Conservation (phyloP, 176 grass and related monocot species). For the Cenchrus americanus region DNA sequence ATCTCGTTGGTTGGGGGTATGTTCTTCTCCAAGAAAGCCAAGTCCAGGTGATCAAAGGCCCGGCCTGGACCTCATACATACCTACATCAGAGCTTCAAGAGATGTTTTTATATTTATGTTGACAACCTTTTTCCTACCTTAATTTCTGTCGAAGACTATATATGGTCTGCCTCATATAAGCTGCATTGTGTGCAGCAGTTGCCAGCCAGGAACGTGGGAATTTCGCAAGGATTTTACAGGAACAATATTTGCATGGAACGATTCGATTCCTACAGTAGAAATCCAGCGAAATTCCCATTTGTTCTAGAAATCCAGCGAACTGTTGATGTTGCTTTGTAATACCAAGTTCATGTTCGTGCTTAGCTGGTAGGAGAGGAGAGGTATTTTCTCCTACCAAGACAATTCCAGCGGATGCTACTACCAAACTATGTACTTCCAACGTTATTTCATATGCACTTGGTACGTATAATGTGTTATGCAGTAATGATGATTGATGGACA, state of each 20-base stretch:
- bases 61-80: background rate
- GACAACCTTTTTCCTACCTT: background rate
- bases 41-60: slow-evolving; percentile 44
- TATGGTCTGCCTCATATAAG: slow-evolving; percentile 34
- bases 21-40: slow-evolving; percentile 50
- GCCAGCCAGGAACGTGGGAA: background rate
- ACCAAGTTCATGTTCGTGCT: background rate
- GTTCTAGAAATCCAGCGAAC: background rate
- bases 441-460: too few relatives aligned
- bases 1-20: slow-evolving; percentile 43
- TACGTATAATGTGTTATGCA: too few relatives aligned
- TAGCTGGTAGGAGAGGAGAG: background rate
- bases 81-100: background rate
- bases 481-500: too few relatives aligned
- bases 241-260: background rate
- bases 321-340: background rate
- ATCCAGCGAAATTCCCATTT: slow-evolving; percentile 32
- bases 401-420: background rate
- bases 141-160: background rate
- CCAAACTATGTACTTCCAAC: too few relatives aligned
- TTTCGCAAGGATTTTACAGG: slow-evolving; percentile 25
- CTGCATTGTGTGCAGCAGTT: slow-evolving; percentile 22
- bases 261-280: slow-evolving; percentile 1
- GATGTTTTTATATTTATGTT: background rate
- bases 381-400: background rate